Base-by-base conservation (phyloP, 805 yeast species). In the Lachancea mirantina region DNA sequence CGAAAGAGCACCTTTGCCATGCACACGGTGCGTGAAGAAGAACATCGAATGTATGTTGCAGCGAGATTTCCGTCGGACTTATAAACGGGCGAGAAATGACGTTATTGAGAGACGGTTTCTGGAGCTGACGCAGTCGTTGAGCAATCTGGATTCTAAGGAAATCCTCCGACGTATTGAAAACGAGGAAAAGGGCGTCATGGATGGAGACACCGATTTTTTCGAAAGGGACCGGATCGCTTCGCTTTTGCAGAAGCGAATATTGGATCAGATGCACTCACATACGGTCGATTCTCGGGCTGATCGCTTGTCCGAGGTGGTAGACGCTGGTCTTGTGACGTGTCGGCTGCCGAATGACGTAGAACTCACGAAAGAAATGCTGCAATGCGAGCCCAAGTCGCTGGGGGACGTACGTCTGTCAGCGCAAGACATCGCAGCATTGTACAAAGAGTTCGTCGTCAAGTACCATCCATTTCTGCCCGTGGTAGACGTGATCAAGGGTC, bases 401-500 rank as follows among this genome's bases (percentile, higher is more conserved):
- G 95, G 87, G 19, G 76, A 76, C 6, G 69, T 88, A 3, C 62
- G 75, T 3, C 60, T 89, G 32, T 57, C 74, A 0, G 62, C 84
- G 0, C 70, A 68, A 4, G 75, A 74, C 29, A 85, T 89, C 28
- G 64, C 63, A 28, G 68, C 66, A 8, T 62, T 88, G 8, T 89
- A 67, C 51, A 40, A 62, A 19, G 95, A 84, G 52, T 89, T 76
- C 52, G 79, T 77, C 3, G 60, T 65, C n/a, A 66, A 74, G 39
- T 89, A 92, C 50, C 96, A 89, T 55, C 82, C 84, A 1, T 76
- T 82, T 31, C 53, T 92, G 29, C 97, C 97, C 0, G 82, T 89
- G 1, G 92, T 89, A 2, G 95, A 89, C 51, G 70, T 89, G 2
- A 42, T 64, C 5, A 73, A 72, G 40, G 95, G 96, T 7, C 92